Percentiles rank a stretch among this genome's conserved stretches.
These are phyloP conservation scores for Diaporthe capsici DNA, from an alignment of 2,329 filamentous ascomycete species.

Conservation along the genomic window DNA sequence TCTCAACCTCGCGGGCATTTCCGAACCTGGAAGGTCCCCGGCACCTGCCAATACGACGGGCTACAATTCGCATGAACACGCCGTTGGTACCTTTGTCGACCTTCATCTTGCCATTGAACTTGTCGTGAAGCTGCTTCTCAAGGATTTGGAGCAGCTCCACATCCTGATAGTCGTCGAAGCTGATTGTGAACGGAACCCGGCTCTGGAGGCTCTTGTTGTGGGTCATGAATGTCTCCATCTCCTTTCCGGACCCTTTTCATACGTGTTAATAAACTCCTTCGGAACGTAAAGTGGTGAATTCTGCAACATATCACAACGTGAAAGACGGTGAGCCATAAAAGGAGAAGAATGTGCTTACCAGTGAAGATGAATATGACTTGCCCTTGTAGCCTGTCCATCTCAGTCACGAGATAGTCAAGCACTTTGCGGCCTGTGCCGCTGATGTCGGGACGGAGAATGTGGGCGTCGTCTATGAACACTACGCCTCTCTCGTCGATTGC, in stretches of 20 bases:
- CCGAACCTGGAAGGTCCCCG: slow-evolving; percentile 78
- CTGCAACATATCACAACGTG: too few species aligned
- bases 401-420: slow-evolving; percentile 78
- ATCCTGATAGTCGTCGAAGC: slow-evolving; percentile 79
- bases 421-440: slow-evolving; percentile 71
- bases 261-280: too few species aligned
- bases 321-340: too few species aligned
- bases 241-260: slow-evolving; percentile 69
- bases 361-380: slow-evolving; percentile 81
- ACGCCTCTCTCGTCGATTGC: slow-evolving; percentile 74
- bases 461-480: slow-evolving; percentile 84
- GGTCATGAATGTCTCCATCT: slow-evolving; percentile 83
- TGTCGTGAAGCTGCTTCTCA: slow-evolving; percentile 64
- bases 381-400: slow-evolving; percentile 79
- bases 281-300: too few species aligned
- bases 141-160: slow-evolving; percentile 75
- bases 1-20: slow-evolving; percentile 79
- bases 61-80: slow-evolving; percentile 74
- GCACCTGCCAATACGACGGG: slow-evolving; percentile 71
- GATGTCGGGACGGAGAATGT: slow-evolving; percentile 75
- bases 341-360: slow-evolving; percentile 47
- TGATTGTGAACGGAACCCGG: slow-evolving; percentile 75
- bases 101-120: slow-evolving; percentile 68
- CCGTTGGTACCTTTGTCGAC: slow-evolving; percentile 71
- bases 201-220: slow-evolving; percentile 81